phyloP scores from a whole-genome alignment of 768 basidiomycete species.

The Lentinus brumalis region DNA sequence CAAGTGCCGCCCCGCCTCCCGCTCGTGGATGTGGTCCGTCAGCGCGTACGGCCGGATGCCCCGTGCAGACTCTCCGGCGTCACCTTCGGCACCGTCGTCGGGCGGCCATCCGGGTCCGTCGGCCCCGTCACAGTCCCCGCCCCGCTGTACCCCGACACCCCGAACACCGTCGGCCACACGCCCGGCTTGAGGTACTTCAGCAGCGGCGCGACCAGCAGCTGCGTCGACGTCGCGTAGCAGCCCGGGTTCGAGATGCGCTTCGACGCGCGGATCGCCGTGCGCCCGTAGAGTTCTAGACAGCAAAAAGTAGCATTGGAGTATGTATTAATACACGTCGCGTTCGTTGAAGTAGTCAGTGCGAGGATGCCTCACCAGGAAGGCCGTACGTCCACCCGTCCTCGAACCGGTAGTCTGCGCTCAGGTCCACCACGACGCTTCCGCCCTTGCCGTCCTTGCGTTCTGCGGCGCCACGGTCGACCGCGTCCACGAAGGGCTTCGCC shows the following conservation, averaged over 20 bases:
- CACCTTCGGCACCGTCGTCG: slow-evolving; percentile 81
- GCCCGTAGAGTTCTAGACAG: slow-evolving; percentile 80
- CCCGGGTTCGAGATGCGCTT: slow-evolving; percentile 96
- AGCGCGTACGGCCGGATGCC: slow-evolving; percentile 85
- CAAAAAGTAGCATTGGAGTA: slow-evolving; percentile 35
- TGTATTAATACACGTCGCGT: slow-evolving; percentile 30
- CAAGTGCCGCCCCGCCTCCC: slow-evolving; percentile 88
- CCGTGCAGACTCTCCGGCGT: slow-evolving; percentile 72
- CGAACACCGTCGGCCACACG: slow-evolving; percentile 83
- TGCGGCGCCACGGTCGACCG: slow-evolving; percentile 75
- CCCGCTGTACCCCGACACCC: slow-evolving; percentile 92
- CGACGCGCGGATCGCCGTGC: slow-evolving; percentile 63
- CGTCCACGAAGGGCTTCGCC: slow-evolving; percentile 95
- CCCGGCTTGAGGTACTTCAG: slow-evolving; percentile 64
- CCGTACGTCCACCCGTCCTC: slow-evolving; percentile 97
- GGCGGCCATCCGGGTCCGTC: slow-evolving; percentile 66
- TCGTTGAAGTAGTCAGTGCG: slow-evolving; percentile 28
- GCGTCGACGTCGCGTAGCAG: slow-evolving; percentile 93
- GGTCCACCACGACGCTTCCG: slow-evolving; percentile 81
- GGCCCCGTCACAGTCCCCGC: slow-evolving; percentile 82
- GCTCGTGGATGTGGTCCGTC: slow-evolving; percentile 98
- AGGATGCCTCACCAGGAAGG: slow-evolving; percentile 87
- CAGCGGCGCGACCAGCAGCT: slow-evolving; percentile 90
- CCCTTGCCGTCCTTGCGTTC: slow-evolving; percentile 50
- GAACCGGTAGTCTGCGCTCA: slow-evolving; percentile 95